Base-by-base conservation (phyloP, 768 basidiomycete genomes). In the Dioszegia crocea region DNA sequence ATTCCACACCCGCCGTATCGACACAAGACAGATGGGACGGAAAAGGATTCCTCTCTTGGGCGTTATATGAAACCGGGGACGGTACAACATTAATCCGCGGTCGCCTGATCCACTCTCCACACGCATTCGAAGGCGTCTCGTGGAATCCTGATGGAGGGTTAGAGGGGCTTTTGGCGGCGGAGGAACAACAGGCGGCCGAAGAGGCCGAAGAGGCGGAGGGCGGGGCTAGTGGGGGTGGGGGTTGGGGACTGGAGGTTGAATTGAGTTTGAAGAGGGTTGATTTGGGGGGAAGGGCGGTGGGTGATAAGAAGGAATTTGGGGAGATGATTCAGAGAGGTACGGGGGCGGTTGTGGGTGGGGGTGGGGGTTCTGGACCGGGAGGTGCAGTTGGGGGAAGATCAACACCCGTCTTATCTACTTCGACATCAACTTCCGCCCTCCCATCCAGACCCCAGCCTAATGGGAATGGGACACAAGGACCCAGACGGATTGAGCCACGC, bases 41-140 rank as follows among this genome's bases (percentile, higher is more conserved):
- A 10, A 64, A 63, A 57, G 72, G 72, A 0, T 71, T 71, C 45
- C 64, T 74, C 14, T 74, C 72, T 4, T 74, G 72, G 72, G 55
- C 59, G 21, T 44, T 71, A 27, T 41, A 59, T 10, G 72, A 74
- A 40, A 29, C 57, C 12, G 57, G 45, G 12, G 10, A 38, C 3
- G 71, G 71, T 11, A 57, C 49, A 31, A 71, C 65, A 12, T 51
- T 71, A 27, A 59, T 71, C 26, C 62, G 61, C 45, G 72, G 72
- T 48, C 58, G 67, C 11, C 24, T 74, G 17, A 65, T 68, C 23
- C 67, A 66, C 44, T 38, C 24, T 30, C 40, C 31, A n/a, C 27
- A 52, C 17, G 33, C 33, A 6, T 56, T 56, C 26, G 67, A 64
- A 12, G 57, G 58, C 1, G 47, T 55, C 3, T 41, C 47, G 12